phyloP scores from a whole-genome alignment of 208 protist genomes.

The Trypanosoma conorhini region DNA sequence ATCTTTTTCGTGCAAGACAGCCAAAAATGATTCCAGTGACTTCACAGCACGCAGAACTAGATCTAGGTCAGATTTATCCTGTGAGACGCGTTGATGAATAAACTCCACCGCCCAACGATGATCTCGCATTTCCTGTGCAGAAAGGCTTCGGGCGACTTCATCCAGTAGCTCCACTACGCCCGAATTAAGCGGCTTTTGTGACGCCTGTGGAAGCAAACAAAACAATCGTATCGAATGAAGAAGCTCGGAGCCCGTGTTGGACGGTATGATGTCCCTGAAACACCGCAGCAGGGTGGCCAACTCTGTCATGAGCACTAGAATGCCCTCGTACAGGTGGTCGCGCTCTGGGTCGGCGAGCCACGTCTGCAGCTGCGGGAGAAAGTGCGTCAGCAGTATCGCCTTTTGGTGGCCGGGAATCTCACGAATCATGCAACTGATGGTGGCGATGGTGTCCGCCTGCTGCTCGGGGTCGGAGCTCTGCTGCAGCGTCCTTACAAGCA shows the following conservation, averaged over 20 bases:
- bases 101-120: constrained; percentile 90
- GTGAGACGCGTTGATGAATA: constrained; percentile 87
- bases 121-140: constrained; percentile 86
- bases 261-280: constrained; percentile 68
- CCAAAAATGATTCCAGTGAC: constrained; percentile 83
- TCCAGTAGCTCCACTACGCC: constrained; percentile 87
- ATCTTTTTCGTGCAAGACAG: constrained; percentile 87
- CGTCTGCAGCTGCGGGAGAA: constrained; percentile 77
- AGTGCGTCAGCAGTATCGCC: constrained; percentile 71
- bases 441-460: constrained; percentile 66
- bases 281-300: constrained; percentile 75
- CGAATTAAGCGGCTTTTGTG: constrained; percentile 81
- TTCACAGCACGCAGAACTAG: constrained; percentile 83
- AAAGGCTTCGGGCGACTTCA: constrained; percentile 70
- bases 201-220: constrained; percentile 76
- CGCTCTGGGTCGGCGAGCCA: constrained; percentile 79
- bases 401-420: constrained; percentile 69
- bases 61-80: constrained; percentile 84
- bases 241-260: constrained; percentile 59
- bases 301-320: constrained; percentile 80
- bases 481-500: constrained; percentile 81
- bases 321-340: constrained; percentile 68
- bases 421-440: constrained; percentile 66
- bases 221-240: constrained; percentile 79
- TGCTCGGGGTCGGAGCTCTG: constrained; percentile 73